These are phyloP conservation scores for Neonectria magnoliae DNA, from an alignment of 2,329 filamentous ascomycete species.

Conservation along the genomic window DNA sequence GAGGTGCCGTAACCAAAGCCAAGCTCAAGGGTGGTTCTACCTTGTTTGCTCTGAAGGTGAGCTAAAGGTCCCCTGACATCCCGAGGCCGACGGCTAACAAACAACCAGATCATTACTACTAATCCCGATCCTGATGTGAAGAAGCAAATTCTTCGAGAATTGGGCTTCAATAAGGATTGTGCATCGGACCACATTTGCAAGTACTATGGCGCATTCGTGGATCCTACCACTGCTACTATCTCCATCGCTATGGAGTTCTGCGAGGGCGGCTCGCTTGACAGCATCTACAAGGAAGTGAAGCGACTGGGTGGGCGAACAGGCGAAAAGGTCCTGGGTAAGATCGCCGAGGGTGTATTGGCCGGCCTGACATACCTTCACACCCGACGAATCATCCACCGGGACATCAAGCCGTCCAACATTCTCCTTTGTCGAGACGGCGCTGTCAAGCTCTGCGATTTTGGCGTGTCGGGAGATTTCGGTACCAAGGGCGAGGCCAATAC, in stretches of 20 bases:
- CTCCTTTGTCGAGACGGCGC: conserved; percentile 90
- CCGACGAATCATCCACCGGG: conserved; percentile 97
- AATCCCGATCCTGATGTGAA: conserved; percentile 98
- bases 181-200: conserved; percentile 95
- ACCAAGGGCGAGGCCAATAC: conserved; percentile 99
- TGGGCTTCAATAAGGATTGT: conserved; percentile 98
- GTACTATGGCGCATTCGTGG: conserved; percentile 97
- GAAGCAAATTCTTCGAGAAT: conserved; percentile 95
- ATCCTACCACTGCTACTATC: conserved; percentile 94
- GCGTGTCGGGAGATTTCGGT: conserved; percentile 96
- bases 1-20: conserved; percentile 92
- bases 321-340: conserved; percentile 96
- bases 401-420: conserved; percentile 99
- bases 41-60: conserved; percentile 93
- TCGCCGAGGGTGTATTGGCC: conserved; percentile 92
- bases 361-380: conserved; percentile 95
- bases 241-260: conserved; percentile 99
- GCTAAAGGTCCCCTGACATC: conserved; percentile 24
- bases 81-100: conserved; percentile 26
- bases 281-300: conserved; percentile 97
- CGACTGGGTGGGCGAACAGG: conserved; percentile 93
- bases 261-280: conserved; percentile 94
- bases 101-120: conserved; percentile 89
- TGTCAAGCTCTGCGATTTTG: conserved; percentile 98
- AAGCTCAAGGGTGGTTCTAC: conserved; percentile 91